Percentiles rank a stretch among this genome's conserved stretches.
Evolutionary conservation across 257 asterid species (phyloP).

Genomic region (Gentiana dahurica): DNA sequence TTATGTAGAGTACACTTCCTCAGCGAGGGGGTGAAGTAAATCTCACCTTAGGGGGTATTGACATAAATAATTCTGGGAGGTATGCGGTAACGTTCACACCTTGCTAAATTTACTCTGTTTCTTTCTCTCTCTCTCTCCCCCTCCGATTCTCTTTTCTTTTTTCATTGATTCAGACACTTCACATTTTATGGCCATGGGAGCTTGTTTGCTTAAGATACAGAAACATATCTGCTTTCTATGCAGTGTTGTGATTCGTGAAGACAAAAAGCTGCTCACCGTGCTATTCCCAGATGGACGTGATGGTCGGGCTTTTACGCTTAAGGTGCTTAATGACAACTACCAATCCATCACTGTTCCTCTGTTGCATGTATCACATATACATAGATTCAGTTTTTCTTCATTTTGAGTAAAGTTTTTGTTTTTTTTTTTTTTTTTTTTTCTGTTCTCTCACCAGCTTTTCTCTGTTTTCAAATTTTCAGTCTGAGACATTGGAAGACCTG

Average conservation of each 20-base stretch:
- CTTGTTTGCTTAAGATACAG: neutral
- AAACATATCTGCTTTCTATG: slow-evolving; percentile 13
- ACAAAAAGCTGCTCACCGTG: slow-evolving; percentile 76
- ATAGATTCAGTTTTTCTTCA: too few species aligned
- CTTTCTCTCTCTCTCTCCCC: neutral
- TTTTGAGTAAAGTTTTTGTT: neutral
- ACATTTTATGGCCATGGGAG: neutral
- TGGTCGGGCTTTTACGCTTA: slow-evolving; percentile 89
- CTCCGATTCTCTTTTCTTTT: neutral
- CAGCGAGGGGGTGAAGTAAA: slow-evolving; percentile 94
- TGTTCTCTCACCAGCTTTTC: slow-evolving; percentile 9
- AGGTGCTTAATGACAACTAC: slow-evolving; percentile 31
- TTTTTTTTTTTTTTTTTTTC: neutral
- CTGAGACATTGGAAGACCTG: slow-evolving; percentile 85
- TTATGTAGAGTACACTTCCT: slow-evolving; percentile 70
- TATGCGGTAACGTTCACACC: slow-evolving; percentile 12
- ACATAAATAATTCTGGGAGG: slow-evolving; percentile 97
- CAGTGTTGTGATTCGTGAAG: slow-evolving; percentile 96
- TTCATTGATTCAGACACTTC: neutral
- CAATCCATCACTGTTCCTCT: too few species aligned
- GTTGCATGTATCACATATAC: too few species aligned
- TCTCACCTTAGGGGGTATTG: slow-evolving; percentile 89
- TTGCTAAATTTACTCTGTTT: neutral
- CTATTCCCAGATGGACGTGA: slow-evolving; percentile 95
- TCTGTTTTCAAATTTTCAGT: slow-evolving; percentile 32